Base-by-base conservation (phyloP, 768 basidiomycete genomes). In the Lactarius pseudohatsudake region DNA sequence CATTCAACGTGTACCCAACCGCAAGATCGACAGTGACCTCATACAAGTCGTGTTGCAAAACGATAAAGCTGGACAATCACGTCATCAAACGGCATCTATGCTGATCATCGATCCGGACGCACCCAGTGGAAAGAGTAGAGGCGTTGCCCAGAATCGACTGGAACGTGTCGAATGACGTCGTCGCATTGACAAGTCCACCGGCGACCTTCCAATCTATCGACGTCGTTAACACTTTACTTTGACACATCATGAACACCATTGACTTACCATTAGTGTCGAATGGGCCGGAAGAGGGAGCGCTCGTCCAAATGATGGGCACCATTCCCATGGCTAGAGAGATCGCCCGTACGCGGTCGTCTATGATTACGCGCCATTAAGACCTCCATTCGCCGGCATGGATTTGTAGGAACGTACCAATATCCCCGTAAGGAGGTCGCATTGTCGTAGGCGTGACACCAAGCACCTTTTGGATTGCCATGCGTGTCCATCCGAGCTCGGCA, bases 401-500 rank as follows among this genome's bases (percentile, higher is more conserved):
- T 55, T 55, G 59, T 41, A 11, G 5, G 26, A 40, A 11, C 30
- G 30, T 62, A 86, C 85, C 87, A 34, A 93, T 90, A 72, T 94
- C 92, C 72, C 92, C 91, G 69, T 82, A 92, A 53, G 92, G 92
- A 50, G 91, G 87, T 64, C 91, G 86, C 90, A 90, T 90, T 5
- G 84, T 84, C 10, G 83, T 88, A 0, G 91, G 91, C 1, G 90
- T 89, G 32, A 92, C 87, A 70, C 90, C 90, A 64, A 90, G 78
- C 26, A 90, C 84, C 2, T 74, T 74, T 77, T 90, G 87, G 79
- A 98, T 96, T 60, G 88, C 86, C 76, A 91, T 86, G 63, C 89
- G 89, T 62, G 94, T 90, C 90, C 92, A 98, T 59, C 93, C 95
- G 43, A 98, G 81, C 77, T 98, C 95, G 26, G 94, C 96, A 18